A percentile compares a stretch with the other conserved stretches of the same genome.
Conservation (phyloP, 2,329 filamentous ascomycete species). For the Aspergillus costaricaensis region DNA sequence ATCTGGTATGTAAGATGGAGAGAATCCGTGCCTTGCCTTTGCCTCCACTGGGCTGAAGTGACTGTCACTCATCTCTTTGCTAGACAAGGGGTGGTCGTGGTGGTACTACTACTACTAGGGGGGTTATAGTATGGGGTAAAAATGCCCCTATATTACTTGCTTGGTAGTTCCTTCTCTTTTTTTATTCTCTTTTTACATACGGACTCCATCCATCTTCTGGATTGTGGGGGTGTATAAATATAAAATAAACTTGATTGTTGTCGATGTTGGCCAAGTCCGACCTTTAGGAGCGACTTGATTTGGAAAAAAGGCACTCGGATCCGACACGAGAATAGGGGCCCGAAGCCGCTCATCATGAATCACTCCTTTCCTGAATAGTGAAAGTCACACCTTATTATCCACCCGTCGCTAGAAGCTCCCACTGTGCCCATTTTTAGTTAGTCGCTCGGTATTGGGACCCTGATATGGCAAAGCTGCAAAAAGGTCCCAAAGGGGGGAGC, state of each 20-base stretch:
- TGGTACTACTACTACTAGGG: neutral
- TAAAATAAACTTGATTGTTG: neutral
- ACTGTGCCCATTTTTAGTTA: neutral
- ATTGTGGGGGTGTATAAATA: neutral
- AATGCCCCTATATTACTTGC: too few relatives aligned
- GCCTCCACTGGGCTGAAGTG: neutral
- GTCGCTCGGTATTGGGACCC: neutral
- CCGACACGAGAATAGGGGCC: conserved; percentile 2
- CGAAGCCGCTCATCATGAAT: neutral
- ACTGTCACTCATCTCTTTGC: neutral
- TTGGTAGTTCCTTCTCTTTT: too few relatives aligned
- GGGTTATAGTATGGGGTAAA: neutral
- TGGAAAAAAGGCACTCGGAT: neutral
- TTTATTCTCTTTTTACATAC: too few relatives aligned
- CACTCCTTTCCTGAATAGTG: neutral
- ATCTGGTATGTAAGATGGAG: conserved; percentile 1
- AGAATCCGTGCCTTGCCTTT: neutral
- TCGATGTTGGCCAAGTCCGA: too few relatives aligned
- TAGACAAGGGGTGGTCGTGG: neutral
- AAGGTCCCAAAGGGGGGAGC: neutral
- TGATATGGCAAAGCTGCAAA: conserved; percentile 2
- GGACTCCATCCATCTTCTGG: neutral
- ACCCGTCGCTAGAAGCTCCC: neutral
- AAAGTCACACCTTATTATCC: neutral
- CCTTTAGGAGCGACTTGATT: neutral